Percentiles rank a stretch among this genome's conserved stretches.
Conservation (phyloP, 2,329 filamentous ascomycete genomes). For the Monosporascus sp. region DNA sequence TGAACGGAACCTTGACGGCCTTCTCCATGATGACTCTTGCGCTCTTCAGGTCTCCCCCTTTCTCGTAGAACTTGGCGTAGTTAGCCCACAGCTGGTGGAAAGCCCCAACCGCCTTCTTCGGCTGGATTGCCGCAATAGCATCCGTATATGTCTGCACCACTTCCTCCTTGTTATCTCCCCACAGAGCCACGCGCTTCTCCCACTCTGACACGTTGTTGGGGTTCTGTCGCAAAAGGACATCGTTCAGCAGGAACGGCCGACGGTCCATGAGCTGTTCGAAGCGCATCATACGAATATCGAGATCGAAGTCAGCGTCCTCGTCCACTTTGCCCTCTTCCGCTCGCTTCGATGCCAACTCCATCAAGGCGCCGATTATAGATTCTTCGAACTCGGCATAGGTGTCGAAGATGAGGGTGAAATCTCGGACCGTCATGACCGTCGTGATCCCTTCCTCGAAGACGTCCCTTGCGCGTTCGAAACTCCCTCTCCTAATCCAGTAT, state of each 20-base stretch:
- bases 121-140: conserved; percentile 86
- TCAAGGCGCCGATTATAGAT: conserved; percentile 83
- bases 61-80: conserved; percentile 96
- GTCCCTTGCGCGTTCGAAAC: conserved; percentile 88
- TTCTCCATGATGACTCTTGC: conserved; percentile 95
- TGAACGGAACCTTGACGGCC: conserved; percentile 95
- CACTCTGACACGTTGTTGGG: conserved; percentile 94
- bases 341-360: conserved; percentile 78
- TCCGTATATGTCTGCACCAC: conserved; percentile 92
- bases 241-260: conserved; percentile 90
- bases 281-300: conserved; percentile 95
- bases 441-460: conserved; percentile 95
- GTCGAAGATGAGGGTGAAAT: conserved; percentile 95
- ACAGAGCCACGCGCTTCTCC: conserved; percentile 93
- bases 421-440: conserved; percentile 96
- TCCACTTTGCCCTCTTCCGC: conserved; percentile 75
- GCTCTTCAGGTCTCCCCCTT: conserved; percentile 74
- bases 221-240: conserved; percentile 91
- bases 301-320: conserved; percentile 82
- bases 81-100: conserved; percentile 96
- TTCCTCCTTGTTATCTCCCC: conserved; percentile 88
- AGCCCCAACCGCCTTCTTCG: conserved; percentile 88
- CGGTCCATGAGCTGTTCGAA: conserved; percentile 98
- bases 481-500: conserved; percentile 91
- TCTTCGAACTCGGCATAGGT: conserved; percentile 97